Percentiles rank a stretch among this genome's conserved stretches.
These are phyloP conservation scores for Jaapia argillacea DNA, from an alignment of 768 basidiomycete genomes.

Conservation along the genomic window DNA sequence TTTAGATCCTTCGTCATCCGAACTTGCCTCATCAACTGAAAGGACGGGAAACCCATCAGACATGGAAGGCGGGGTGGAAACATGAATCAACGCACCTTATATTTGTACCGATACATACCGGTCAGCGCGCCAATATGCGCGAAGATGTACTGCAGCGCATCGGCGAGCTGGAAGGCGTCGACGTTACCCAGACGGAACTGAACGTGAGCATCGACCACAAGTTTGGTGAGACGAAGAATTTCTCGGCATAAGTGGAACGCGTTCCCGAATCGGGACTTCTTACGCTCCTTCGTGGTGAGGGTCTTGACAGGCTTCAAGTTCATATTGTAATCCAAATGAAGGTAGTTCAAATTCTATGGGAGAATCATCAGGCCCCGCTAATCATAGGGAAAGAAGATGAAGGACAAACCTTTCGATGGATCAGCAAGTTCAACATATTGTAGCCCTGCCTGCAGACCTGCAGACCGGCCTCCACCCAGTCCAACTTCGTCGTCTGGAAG, in stretches of 20 bases:
- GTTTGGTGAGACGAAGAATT: slow-evolving; percentile 94
- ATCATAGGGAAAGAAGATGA: background rate
- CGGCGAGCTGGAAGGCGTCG: slow-evolving; percentile 98
- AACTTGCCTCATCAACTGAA: slow-evolving; percentile 94
- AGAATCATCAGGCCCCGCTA: no score
- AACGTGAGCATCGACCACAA: slow-evolving; percentile 97
- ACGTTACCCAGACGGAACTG: slow-evolving; percentile 98
- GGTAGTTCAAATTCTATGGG: slow-evolving; percentile 75
- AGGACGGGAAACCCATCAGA: slow-evolving; percentile 5
- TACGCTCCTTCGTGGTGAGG: slow-evolving; percentile 96
- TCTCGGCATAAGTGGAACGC: slow-evolving; percentile 98
- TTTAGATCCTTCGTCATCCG: slow-evolving; percentile 99
- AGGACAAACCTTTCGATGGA: slow-evolving; percentile 81
- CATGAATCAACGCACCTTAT: slow-evolving; percentile 54
- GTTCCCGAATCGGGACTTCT: slow-evolving; percentile 99
- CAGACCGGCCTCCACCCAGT: slow-evolving; percentile 98
- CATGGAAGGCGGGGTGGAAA: no score
- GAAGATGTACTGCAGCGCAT: slow-evolving; percentile 97
- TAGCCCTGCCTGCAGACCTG: slow-evolving; percentile 99
- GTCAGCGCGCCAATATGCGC: slow-evolving; percentile 96
- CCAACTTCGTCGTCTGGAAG: slow-evolving; percentile 95
- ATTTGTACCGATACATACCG: slow-evolving; percentile 99
- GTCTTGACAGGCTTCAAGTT: slow-evolving; percentile 98
- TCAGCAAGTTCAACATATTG: slow-evolving; percentile 98
- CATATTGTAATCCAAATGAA: slow-evolving; percentile 97